These are phyloP conservation scores for Pestalotiopsis sp. DNA, from an alignment of 2,329 filamentous ascomycete species.

Conservation along the genomic window DNA sequence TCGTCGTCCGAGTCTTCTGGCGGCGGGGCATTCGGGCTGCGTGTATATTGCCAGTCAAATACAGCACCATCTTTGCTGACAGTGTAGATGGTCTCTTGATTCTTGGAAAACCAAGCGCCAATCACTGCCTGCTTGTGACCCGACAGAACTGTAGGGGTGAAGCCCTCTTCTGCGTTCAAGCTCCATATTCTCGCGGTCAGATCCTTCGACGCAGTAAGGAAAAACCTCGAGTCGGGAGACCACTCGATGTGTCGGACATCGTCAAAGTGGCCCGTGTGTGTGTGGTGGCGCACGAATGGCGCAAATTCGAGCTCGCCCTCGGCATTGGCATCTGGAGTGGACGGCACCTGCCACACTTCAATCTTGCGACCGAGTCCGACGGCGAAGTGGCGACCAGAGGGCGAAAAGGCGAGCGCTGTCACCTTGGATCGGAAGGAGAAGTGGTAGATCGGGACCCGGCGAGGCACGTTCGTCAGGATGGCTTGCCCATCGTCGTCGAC, in stretches of 20 bases:
- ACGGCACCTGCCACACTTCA: constrained; percentile 95
- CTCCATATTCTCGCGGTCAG: constrained; percentile 95
- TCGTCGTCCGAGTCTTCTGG: constrained; percentile 57
- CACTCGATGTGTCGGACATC: constrained; percentile 84
- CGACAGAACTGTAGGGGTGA: constrained; percentile 83
- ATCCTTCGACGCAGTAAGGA: constrained; percentile 89
- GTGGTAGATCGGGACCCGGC: constrained; percentile 85
- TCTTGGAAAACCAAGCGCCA: constrained; percentile 94
- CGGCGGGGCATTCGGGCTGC: constrained; percentile 55
- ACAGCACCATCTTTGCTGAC: constrained; percentile 96
- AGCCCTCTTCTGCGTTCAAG: constrained; percentile 80
- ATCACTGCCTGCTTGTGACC: constrained; percentile 89
- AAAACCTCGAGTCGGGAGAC: constrained; percentile 95
- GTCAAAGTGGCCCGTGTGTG: constrained; percentile 87
- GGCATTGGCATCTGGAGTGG: constrained; percentile 75
- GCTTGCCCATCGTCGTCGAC: constrained; percentile 93
- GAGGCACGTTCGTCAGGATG: constrained; percentile 86
- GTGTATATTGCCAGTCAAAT: constrained; percentile 86
- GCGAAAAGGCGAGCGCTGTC: constrained; percentile 84
- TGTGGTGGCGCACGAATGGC: constrained; percentile 86
- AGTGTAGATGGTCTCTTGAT: constrained; percentile 95
- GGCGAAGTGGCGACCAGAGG: constrained; percentile 87
- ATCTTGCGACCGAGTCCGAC: constrained; percentile 84
- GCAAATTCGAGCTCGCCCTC: constrained; percentile 90
- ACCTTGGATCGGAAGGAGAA: constrained; percentile 91